Conservation (phyloP, 345 rosid species). For the Adansonia digitata region DNA sequence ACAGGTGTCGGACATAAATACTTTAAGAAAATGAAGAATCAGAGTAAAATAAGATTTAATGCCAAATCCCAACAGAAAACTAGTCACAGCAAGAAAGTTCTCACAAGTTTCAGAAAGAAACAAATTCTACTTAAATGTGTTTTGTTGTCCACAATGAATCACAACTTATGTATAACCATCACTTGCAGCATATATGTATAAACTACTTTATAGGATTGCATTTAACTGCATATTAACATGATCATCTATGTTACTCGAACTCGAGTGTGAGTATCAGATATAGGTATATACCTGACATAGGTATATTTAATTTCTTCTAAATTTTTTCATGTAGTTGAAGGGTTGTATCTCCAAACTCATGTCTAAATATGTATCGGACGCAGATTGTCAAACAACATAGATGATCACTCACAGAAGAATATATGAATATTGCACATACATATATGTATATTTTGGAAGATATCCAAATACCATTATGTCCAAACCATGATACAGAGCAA, state of each 20-base stretch:
- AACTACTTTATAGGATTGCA: too few species aligned
- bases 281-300: background rate
- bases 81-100: background rate
- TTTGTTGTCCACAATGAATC: background rate
- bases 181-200: too few species aligned
- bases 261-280: background rate
- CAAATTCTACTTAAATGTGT: background rate
- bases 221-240: background rate
- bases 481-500: background rate
- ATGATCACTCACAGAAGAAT: too few species aligned
- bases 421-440: too few species aligned
- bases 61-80: conserved; percentile 1
- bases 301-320: background rate
- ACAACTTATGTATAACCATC: background rate
- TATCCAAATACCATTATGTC: background rate
- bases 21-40: too few species aligned
- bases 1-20: too few species aligned
- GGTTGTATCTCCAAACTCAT: background rate
- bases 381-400: background rate
- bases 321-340: background rate
- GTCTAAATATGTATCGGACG: background rate
- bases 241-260: background rate
- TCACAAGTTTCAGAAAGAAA: background rate
- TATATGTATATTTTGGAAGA: too few species aligned
- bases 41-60: too few species aligned